Evolutionary conservation across 345 rosid genomes (phyloP).

Genomic region (Linum lewisii): DNA sequence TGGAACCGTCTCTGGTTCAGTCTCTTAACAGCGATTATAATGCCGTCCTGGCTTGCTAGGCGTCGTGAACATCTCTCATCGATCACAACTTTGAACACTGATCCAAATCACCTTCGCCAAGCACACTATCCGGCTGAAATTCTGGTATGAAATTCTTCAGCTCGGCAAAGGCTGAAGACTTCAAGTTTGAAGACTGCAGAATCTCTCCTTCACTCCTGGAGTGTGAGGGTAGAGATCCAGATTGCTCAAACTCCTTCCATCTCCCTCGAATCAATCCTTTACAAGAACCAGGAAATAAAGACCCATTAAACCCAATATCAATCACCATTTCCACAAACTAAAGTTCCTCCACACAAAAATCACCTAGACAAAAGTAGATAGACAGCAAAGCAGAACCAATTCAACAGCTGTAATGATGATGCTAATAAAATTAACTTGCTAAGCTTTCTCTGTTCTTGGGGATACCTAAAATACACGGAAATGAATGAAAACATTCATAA

Average conservation of each 20-base stretch:
- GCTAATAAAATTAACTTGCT: too few relatives aligned
- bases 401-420: too few relatives aligned
- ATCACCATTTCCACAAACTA: neutral
- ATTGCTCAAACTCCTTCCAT: slow-evolving; percentile 28
- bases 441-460: too few relatives aligned
- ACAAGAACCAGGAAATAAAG: neutral
- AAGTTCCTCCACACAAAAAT: too few relatives aligned
- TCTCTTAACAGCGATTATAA: slow-evolving; percentile 6
- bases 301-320: neutral
- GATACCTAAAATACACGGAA: too few relatives aligned
- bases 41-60: slow-evolving; percentile 6
- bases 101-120: slow-evolving; percentile 10
- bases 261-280: slow-evolving; percentile 58
- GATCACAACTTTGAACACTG: slow-evolving; percentile 8
- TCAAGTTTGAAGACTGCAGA: slow-evolving; percentile 17
- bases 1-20: slow-evolving; percentile 9
- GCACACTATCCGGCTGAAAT: slow-evolving; percentile 9
- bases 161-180: slow-evolving; percentile 5
- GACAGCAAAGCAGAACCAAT: too few relatives aligned
- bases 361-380: too few relatives aligned
- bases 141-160: slow-evolving; percentile 4
- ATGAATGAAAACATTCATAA: too few relatives aligned
- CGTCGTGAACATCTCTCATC: slow-evolving; percentile 5
- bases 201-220: slow-evolving; percentile 26
- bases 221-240: slow-evolving; percentile 15